Conservation (phyloP, 192 early-diverging fungal genomes). For the Coemansia sp. region DNA sequence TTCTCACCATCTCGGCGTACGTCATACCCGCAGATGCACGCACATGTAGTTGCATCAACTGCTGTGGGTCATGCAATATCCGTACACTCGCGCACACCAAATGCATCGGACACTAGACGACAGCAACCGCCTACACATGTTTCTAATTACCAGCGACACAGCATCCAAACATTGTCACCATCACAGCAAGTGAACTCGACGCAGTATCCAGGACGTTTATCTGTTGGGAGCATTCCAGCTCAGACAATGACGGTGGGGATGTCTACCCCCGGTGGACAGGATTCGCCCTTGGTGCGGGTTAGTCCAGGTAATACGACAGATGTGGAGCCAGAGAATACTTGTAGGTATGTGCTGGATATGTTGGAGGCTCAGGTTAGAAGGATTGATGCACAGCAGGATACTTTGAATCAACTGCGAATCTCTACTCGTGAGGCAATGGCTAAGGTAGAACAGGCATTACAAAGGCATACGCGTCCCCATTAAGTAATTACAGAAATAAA, state of each 20-base stretch:
- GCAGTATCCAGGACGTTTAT: neutral
- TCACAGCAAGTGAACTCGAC: neutral
- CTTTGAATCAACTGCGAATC: constrained; percentile 18
- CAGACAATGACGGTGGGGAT: neutral
- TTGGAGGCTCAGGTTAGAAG: constrained; percentile 26
- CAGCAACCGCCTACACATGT: neutral
- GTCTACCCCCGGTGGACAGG: neutral
- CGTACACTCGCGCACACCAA: constrained; percentile 7
- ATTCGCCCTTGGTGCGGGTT: constrained; percentile 4
- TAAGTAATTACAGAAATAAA: constrained; percentile 1
- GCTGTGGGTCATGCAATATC: constrained; percentile 9
- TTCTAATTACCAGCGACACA: constrained; percentile 8
- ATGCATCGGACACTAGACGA: neutral
- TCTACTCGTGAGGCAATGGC: constrained; percentile 35
- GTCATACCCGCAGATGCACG: constrained; percentile 38
- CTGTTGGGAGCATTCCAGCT: neutral
- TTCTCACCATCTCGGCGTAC: constrained; percentile 36
- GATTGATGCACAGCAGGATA: constrained; percentile 46
- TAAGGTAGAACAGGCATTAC: constrained; percentile 37
- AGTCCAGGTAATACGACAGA: neutral
- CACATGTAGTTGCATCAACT: constrained; percentile 4
- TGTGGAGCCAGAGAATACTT: constrained; percentile 29
- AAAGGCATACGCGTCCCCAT: constrained; percentile 15
- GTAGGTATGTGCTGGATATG: constrained; percentile 38
- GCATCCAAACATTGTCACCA: constrained; percentile 11